These are phyloP conservation scores for Carex myosuroides DNA, from an alignment of 176 grass and related monocot species.

Conservation along the genomic window DNA sequence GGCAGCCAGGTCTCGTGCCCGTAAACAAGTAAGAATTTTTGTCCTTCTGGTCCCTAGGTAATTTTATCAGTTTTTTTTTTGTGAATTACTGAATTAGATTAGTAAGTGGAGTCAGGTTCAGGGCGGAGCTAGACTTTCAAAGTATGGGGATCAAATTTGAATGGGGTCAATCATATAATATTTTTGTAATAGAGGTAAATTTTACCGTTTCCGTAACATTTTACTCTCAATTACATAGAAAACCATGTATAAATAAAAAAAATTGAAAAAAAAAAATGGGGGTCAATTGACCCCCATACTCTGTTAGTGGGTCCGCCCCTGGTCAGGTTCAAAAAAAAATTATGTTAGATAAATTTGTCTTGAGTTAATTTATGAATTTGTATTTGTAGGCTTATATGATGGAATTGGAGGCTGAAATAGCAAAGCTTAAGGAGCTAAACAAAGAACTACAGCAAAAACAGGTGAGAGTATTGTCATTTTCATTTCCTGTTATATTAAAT, in stretches of 20 bases:
- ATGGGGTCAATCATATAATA: no score
- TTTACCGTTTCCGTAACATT: no score
- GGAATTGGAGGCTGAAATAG: slow-evolving; percentile 86
- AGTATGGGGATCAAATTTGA: no score
- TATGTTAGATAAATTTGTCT: not conserved
- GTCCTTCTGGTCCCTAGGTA: not conserved
- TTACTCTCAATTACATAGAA: no score
- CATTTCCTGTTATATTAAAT: not conserved
- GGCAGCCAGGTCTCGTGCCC: slow-evolving; percentile 61
- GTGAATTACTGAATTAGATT: not conserved
- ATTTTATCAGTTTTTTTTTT: not conserved
- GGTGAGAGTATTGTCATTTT: slow-evolving; percentile 28
- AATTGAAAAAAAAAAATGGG: no score
- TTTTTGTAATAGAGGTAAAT: no score
- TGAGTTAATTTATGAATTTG: not conserved
- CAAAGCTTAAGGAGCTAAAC: slow-evolving; percentile 76
- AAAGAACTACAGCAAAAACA: slow-evolving; percentile 76
- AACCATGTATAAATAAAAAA: no score
- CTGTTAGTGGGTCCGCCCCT: no score
- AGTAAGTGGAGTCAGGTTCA: not conserved
- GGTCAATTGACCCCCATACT: no score
- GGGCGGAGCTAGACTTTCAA: no score
- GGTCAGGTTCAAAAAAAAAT: not conserved
- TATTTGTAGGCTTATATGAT: slow-evolving; percentile 59
- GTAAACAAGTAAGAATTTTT: slow-evolving; percentile 62